Evolutionary conservation across 129 eudicot species (phyloP).

Genomic region (Tagetes erecta): DNA sequence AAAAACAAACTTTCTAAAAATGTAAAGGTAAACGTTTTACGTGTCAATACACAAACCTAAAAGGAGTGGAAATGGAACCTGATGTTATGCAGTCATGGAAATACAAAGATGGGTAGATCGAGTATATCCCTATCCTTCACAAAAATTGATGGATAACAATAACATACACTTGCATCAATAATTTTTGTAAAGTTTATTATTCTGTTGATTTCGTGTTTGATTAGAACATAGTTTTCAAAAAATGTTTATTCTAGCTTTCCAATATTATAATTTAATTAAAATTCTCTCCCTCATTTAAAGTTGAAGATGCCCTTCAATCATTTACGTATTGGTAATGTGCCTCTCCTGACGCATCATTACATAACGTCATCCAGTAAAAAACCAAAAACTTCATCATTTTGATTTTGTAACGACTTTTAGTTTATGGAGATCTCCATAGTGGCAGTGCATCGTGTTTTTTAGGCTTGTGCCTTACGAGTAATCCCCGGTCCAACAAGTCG

Average conservation of each 20-base stretch:
- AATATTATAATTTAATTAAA: background rate
- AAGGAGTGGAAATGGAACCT: too few relatives aligned
- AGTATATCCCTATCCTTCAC: background rate
- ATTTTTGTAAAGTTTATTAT: background rate
- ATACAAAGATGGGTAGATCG: background rate
- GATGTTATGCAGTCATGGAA: background rate
- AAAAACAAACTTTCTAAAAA: too few relatives aligned
- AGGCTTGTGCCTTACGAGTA: background rate
- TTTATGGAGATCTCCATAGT: background rate
- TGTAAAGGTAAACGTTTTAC: too few relatives aligned
- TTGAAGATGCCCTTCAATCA: slow-evolving; percentile 19
- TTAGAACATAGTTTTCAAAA: background rate
- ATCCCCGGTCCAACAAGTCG: too few relatives aligned
- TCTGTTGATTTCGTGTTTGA: background rate
- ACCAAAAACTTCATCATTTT: background rate
- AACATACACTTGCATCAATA: background rate
- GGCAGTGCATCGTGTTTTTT: background rate
- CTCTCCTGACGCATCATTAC: background rate
- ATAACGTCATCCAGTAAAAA: background rate
- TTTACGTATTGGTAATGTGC: slow-evolving; percentile 5
- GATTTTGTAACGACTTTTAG: background rate
- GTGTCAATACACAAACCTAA: too few relatives aligned
- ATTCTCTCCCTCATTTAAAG: slow-evolving; percentile 18
- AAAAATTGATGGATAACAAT: background rate
- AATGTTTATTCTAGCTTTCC: background rate